Conservation (phyloP, 2,329 filamentous ascomycete genomes). For the Cryphonectria parasitica region DNA sequence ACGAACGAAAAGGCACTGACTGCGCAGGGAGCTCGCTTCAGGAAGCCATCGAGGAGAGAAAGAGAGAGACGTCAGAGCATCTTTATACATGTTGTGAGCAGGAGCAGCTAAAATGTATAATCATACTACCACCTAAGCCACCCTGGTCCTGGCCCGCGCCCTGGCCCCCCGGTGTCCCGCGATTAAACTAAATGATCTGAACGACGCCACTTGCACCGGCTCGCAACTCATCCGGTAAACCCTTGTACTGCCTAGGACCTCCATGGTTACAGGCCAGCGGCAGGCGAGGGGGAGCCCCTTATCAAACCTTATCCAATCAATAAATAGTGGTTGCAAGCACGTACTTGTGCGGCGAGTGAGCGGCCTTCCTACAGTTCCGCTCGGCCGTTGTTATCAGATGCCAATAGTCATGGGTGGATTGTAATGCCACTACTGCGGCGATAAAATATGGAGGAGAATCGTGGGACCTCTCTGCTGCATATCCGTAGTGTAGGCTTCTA, state of each 20-base stretch:
- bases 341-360: background rate
- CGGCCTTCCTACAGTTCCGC: background rate
- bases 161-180: background rate
- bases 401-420: background rate
- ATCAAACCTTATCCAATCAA: background rate
- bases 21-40: background rate
- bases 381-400: background rate
- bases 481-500: background rate
- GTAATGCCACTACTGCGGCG: background rate
- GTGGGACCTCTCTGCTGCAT: background rate
- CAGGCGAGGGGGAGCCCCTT: background rate
- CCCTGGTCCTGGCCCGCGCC: background rate
- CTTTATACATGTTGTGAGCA: background rate
- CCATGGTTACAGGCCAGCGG: too few relatives aligned
- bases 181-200: background rate
- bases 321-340: background rate
- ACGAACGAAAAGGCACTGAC: background rate
- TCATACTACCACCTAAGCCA: background rate
- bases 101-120: background rate
- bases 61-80: background rate
- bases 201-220: background rate
- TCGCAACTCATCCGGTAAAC: background rate
- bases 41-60: background rate
- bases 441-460: background rate
- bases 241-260: background rate